phyloP scores from a whole-genome alignment of 1,139 yeast genomes.

The Torulaspora pretoriensis region DNA sequence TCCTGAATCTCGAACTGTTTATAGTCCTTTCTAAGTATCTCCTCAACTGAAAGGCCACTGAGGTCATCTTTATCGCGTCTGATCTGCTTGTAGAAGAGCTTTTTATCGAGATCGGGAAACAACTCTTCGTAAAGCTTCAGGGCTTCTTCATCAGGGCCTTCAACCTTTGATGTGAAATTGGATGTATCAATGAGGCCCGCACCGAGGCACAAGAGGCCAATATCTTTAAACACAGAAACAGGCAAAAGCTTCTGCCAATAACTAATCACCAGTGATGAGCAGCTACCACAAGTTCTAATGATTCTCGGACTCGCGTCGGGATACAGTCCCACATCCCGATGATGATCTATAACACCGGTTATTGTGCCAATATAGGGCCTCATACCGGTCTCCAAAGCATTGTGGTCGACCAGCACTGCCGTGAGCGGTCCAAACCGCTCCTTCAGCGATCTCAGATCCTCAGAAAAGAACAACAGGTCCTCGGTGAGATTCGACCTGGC shows the following conservation, averaged over 20 bases:
- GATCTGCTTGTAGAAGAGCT: constrained; percentile 41
- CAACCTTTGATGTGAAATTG: constrained; percentile 56
- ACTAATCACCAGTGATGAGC: constrained; percentile 66
- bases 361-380: constrained; percentile 40
- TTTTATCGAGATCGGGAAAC: constrained; percentile 20
- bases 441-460: constrained; percentile 47
- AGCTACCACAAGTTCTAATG: constrained; percentile 65
- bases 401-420: constrained; percentile 77
- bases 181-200: constrained; percentile 74
- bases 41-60: constrained; percentile 52
- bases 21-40: constrained; percentile 75
- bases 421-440: constrained; percentile 33
- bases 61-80: constrained; percentile 60
- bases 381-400: constrained; percentile 56
- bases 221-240: constrained; percentile 33
- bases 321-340: constrained; percentile 62
- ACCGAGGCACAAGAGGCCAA: constrained; percentile 51
- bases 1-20: constrained; percentile 56
- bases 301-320: constrained; percentile 50
- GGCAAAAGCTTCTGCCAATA: constrained; percentile 47
- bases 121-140: constrained; percentile 38
- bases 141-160: constrained; percentile 50
- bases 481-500: constrained; percentile 45
- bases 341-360: constrained; percentile 77
- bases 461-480: constrained; percentile 56